These are phyloP conservation scores for Tympanopsis confertula DNA, from an alignment of 2,329 filamentous ascomycete species.

Conservation along the genomic window DNA sequence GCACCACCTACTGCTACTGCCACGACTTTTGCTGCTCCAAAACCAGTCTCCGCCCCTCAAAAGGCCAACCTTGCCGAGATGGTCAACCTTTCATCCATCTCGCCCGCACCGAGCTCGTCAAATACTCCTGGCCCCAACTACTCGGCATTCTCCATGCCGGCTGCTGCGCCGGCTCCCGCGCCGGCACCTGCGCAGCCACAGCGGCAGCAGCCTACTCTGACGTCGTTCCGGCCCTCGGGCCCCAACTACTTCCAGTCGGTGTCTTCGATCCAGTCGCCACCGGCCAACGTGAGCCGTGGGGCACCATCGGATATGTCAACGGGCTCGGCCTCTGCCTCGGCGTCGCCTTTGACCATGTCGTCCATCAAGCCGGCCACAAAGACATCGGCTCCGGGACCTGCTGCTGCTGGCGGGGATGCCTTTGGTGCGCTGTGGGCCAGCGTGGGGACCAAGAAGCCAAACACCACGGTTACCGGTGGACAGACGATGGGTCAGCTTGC, in stretches of 20 bases:
- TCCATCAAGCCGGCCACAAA: constrained; percentile 34
- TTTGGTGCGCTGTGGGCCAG: constrained; percentile 83
- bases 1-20: too few relatives aligned
- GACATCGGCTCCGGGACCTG: constrained; percentile 33
- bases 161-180: constrained; percentile 41
- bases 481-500: constrained; percentile 85
- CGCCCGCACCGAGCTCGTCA: too few relatives aligned
- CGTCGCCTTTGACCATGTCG: constrained; percentile 16
- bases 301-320: too few relatives aligned
- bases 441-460: constrained; percentile 63
- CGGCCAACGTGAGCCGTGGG: too few relatives aligned
- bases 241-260: constrained; percentile 96
- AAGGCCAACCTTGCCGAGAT: constrained; percentile 71
- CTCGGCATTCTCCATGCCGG: constrained; percentile 37
- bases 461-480: constrained; percentile 46
- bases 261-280: constrained; percentile 22
- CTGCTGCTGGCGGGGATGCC: constrained; percentile 56
- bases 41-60: constrained; percentile 72
- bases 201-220: constrained; percentile 35
- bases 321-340: constrained; percentile 10
- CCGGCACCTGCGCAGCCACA: constrained; percentile 40
- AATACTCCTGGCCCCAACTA: too few relatives aligned
- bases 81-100: constrained; percentile 69
- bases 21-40: constrained; percentile 68
- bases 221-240: constrained; percentile 62